Conservation (phyloP, 139 green algal species). For the Tetradesmus lagerheimii region DNA sequence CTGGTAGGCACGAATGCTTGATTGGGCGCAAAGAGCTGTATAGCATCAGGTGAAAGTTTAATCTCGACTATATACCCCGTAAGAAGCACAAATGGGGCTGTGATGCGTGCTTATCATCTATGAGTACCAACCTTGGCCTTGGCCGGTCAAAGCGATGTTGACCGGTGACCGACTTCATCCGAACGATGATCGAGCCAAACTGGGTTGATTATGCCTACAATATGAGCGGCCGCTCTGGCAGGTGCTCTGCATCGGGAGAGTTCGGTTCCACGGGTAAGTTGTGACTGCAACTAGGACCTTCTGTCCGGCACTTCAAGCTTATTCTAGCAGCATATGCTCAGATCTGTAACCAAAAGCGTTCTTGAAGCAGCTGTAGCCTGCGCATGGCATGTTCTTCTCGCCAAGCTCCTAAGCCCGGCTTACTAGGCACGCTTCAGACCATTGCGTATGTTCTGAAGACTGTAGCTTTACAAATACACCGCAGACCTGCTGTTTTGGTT, state of each 20-base stretch:
- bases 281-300: no score
- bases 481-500: background rate
- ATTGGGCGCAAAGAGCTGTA: no score
- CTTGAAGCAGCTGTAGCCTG: background rate
- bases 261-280: no score
- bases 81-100: background rate
- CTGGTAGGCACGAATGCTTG: no score
- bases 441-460: background rate
- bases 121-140: background rate
- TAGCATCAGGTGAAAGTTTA: no score
- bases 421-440: background rate
- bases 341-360: no score
- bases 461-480: background rate
- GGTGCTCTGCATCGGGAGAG: no score
- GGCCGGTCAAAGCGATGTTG: background rate
- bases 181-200: background rate
- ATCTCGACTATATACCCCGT: background rate
- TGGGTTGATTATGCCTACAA: background rate
- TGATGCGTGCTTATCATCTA: background rate
- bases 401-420: background rate
- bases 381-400: background rate
- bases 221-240: background rate
- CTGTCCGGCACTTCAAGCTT: no score
- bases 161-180: background rate
- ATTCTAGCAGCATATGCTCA: no score